These are phyloP conservation scores for Diaporthe sp. DNA, from an alignment of 2,329 filamentous ascomycete genomes.

Conservation along the genomic window DNA sequence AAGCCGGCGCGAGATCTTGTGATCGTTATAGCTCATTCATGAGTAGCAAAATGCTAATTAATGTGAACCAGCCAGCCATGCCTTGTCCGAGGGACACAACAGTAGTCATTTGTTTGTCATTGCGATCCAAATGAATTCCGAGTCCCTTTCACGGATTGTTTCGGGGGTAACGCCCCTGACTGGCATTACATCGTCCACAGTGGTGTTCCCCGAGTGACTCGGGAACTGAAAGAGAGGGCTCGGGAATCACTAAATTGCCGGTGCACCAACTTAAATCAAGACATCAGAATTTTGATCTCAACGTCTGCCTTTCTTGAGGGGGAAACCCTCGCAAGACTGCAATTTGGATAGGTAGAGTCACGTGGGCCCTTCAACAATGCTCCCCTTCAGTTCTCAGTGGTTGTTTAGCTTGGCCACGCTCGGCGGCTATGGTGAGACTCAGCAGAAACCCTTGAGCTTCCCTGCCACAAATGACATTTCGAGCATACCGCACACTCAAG, in stretches of 20 bases:
- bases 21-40: not conserved
- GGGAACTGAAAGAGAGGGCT: not conserved
- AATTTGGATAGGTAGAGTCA: not conserved
- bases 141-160: not conserved
- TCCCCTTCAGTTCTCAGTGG: not conserved
- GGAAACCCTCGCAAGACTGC: not conserved
- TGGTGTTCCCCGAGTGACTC: conserved; percentile 14
- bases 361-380: conserved; percentile 3
- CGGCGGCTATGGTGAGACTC: conserved; percentile 4
- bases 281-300: not conserved
- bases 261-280: conserved; percentile 14
- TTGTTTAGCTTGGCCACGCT: not conserved
- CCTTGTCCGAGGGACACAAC: not conserved
- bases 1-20: not conserved
- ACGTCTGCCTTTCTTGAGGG: not conserved
- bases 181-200: not conserved
- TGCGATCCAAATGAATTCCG: not conserved
- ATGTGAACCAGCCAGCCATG: not conserved
- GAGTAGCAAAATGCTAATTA: not conserved
- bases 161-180: not conserved
- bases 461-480: not conserved
- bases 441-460: not conserved
- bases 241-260: conserved; percentile 7
- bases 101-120: not conserved
- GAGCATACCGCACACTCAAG: not conserved